phyloP scores from a whole-genome alignment of 176 grass and related monocot genomes.

The Avena atlantica region DNA sequence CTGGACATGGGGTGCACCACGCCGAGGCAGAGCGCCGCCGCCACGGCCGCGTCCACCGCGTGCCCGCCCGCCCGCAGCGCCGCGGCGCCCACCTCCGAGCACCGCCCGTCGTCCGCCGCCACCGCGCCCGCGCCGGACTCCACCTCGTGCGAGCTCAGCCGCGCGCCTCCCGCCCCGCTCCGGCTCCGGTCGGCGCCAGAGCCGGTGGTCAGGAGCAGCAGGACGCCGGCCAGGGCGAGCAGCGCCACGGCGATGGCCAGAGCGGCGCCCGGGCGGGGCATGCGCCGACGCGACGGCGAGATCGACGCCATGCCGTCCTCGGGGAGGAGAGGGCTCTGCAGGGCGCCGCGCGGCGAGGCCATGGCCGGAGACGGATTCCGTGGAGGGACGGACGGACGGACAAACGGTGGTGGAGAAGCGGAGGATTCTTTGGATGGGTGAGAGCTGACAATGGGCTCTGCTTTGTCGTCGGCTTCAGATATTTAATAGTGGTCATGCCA shows the following conservation, averaged over 20 bases:
- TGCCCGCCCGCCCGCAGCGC: conserved; percentile 77
- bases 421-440: conserved; percentile 28
- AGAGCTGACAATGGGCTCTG: background rate
- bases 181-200: too few species aligned
- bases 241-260: conserved; percentile 45
- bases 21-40: conserved; percentile 75
- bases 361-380: conserved; percentile 33
- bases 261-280: conserved; percentile 32
- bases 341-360: conserved; percentile 18
- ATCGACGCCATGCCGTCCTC: too few species aligned
- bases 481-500: too few species aligned
- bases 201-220: conserved; percentile 15
- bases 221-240: conserved; percentile 39
- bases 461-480: too few species aligned
- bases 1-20: conserved; percentile 94
- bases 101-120: conserved; percentile 82
- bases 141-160: conserved; percentile 47
- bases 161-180: background rate
- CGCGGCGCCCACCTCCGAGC: conserved; percentile 74
- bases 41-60: conserved; percentile 83
- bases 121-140: conserved; percentile 58
- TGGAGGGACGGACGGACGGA: too few species aligned
- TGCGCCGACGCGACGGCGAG: background rate
- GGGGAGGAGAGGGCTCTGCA: conserved; percentile 45
- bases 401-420: background rate